phyloP scores from a whole-genome alignment of 1,284 basidiomycete genomes.

The Boletus sp. region DNA sequence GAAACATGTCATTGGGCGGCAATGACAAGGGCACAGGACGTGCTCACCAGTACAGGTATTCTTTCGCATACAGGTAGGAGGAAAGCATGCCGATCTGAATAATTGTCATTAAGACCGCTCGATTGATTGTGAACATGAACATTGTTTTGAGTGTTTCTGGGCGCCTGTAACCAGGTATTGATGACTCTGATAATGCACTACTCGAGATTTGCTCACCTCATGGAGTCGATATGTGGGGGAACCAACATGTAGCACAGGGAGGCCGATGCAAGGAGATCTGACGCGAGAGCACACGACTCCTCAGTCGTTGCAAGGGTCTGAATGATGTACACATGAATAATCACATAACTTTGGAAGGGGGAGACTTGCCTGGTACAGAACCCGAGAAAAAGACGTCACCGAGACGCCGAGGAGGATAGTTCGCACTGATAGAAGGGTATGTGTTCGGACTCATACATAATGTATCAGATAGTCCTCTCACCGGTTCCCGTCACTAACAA shows the following conservation, averaged over 20 bases:
- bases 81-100: slow-evolving; percentile 20
- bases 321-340: neutral
- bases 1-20: neutral
- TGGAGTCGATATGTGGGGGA: slow-evolving; percentile 8
- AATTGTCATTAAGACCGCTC: slow-evolving; percentile 20
- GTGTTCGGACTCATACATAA: slow-evolving; percentile 6
- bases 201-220: slow-evolving; percentile 5
- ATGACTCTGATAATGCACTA: neutral
- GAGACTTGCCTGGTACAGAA: slow-evolving; percentile 14
- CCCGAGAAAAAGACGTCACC: slow-evolving; percentile 6
- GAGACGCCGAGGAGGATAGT: slow-evolving; percentile 12
- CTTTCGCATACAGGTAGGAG: slow-evolving; percentile 14
- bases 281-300: slow-evolving; percentile 18
- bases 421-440: slow-evolving; percentile 7
- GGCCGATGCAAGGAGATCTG: slow-evolving; percentile 18
- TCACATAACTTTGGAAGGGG: neutral
- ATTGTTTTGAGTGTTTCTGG: slow-evolving; percentile 16
- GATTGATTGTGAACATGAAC: slow-evolving; percentile 22
- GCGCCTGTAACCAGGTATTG: slow-evolving; percentile 4
- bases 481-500: neutral
- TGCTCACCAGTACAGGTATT: slow-evolving; percentile 18
- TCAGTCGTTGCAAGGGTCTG: slow-evolving; percentile 15
- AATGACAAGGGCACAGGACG: neutral
- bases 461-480: neutral
- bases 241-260: slow-evolving; percentile 19